Base-by-base conservation (phyloP, 2,329 filamentous ascomycete genomes). In the Aspergillus luchuensis region DNA sequence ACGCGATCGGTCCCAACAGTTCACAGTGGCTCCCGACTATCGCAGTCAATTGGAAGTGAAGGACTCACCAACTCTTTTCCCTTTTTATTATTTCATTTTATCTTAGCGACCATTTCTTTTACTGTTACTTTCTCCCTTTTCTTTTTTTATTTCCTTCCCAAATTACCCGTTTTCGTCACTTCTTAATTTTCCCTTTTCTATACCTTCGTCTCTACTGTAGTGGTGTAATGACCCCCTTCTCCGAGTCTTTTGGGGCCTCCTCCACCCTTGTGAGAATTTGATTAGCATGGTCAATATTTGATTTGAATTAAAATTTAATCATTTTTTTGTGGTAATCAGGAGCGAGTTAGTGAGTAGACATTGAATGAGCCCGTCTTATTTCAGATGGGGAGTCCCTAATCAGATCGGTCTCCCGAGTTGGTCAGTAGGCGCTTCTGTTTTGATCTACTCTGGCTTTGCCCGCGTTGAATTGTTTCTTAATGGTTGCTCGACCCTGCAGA, bases 1-100 rank as follows among this genome's bases (percentile, higher is more conserved):
- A 59, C 38, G 58, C 63, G 63, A 67, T 67, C 65, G 59, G 58
- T 62, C 57, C 59, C 59, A 66, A 65, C 60, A 66, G 56, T 63
- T 64, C 59, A 62, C 54, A 50, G 53, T 63, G 61, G 58, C 54
- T 57, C 58, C 54, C 50, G 50, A 56, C 56, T 55, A 58, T 56
- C 54, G 47, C 57, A 50, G 53, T 54, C 57, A 60, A 54, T 50
- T 36, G 43, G 54, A 57, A 49, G 57, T 50, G 43, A 50, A 61
- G 45, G 17, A 58, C 45, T 51, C 30, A 51, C 45, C 10, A 38
- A 30, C 23, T 36, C 25, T 21, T 28, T 19, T 36, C 25, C 39
- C 21, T 39, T 51, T 45, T 51, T 36, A 52, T 43, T 25, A 33
- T 38, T 38, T 8, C 41, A 23, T 38, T 52, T 25, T 33, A 30